phyloP scores from a whole-genome alignment of 768 basidiomycete genomes.

The Tulasnella sp. region DNA sequence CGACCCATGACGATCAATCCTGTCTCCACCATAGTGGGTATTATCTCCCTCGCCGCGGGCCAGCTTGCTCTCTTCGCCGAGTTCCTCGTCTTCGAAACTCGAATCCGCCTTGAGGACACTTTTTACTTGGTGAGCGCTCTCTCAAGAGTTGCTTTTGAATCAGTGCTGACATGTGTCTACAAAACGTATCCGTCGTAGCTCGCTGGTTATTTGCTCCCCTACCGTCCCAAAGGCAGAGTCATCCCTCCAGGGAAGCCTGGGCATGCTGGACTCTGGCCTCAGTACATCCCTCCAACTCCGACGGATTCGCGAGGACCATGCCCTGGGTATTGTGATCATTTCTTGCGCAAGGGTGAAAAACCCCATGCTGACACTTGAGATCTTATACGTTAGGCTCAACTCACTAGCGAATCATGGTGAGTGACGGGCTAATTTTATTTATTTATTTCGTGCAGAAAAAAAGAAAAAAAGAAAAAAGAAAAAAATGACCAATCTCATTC shows the following conservation, averaged over 20 bases:
- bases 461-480: too few species aligned
- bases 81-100: neutral
- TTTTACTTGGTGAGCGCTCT: neutral
- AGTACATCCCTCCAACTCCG: conserved; percentile 42
- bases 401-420: conserved; percentile 76
- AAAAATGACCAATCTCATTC: neutral
- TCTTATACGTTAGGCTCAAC: conserved; percentile 33
- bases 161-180: neutral
- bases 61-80: neutral
- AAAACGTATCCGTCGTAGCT: neutral
- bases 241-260: conserved; percentile 9
- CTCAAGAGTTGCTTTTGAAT: neutral
- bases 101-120: neutral
- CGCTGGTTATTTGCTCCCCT: conserved; percentile 2
- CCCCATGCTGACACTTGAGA: neutral
- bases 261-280: conserved; percentile 26
- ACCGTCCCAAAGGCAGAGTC: conserved; percentile 4
- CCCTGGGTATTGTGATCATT: conserved; percentile 34
- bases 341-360: neutral
- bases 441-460: too few species aligned
- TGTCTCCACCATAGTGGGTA: neutral
- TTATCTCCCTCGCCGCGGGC: neutral
- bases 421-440: conserved; percentile 18
- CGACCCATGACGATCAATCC: neutral
- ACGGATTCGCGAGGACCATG: conserved; percentile 64